phyloP scores from a whole-genome alignment of 2,329 filamentous ascomycete species.

The Talaromyces sp. region DNA sequence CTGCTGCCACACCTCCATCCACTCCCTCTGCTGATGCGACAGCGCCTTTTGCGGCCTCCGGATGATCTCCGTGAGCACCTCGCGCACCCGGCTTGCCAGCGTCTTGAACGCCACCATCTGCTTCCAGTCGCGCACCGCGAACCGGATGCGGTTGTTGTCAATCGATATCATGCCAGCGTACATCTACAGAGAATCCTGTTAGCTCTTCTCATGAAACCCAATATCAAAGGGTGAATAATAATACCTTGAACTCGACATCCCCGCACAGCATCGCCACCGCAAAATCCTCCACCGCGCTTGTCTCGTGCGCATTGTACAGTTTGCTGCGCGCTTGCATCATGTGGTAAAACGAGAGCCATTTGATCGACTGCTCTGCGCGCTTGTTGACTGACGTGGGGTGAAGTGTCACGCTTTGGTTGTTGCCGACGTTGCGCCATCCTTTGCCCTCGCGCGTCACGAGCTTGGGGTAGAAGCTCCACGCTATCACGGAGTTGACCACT shows the following conservation, averaged over 20 bases:
- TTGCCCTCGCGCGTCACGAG: conserved; percentile 78
- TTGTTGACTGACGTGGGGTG: conserved; percentile 90
- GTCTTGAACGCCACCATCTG: conserved; percentile 84
- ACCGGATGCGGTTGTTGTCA: conserved; percentile 80
- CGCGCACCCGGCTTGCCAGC: conserved; percentile 66
- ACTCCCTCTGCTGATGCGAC: conserved; percentile 63
- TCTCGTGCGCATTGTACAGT: conserved; percentile 83
- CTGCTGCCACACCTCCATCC: conserved; percentile 69
- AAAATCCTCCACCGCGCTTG: conserved; percentile 73
- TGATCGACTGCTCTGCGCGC: conserved; percentile 47
- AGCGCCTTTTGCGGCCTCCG: conserved; percentile 35
- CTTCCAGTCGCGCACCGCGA: conserved; percentile 83
- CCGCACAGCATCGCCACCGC: conserved; percentile 80
- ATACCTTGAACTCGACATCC: conserved; percentile 80
- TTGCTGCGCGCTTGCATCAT: conserved; percentile 88
- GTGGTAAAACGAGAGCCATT: conserved; percentile 91
- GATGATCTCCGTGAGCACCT: conserved; percentile 68
- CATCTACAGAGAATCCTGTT: conserved; percentile 48
- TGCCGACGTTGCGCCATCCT: conserved; percentile 84
- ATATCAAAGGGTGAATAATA: conserved; percentile 23
- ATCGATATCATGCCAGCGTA: conserved; percentile 82
- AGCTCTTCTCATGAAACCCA: background rate
- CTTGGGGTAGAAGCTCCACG: conserved; percentile 95
- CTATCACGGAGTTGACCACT: conserved; percentile 74
- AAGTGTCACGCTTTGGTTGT: conserved; percentile 84